These are phyloP conservation scores for Hyparrhenia diplandra DNA, from an alignment of 176 grass and related monocot species.

Conservation along the genomic window DNA sequence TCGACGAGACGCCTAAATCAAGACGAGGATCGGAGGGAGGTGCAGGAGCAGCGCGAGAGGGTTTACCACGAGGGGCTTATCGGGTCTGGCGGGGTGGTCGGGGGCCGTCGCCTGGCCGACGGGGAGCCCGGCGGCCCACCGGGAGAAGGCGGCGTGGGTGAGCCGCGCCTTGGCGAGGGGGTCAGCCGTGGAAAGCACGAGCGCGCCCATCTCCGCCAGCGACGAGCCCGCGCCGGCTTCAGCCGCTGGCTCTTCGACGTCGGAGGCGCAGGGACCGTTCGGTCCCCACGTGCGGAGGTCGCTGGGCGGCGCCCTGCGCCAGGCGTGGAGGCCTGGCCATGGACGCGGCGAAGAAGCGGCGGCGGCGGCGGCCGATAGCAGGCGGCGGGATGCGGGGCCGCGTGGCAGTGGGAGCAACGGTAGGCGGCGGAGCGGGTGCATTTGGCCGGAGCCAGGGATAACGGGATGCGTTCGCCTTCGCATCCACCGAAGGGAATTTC, in stretches of 20 bases:
- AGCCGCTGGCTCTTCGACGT: background rate
- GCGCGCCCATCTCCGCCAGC: constrained; percentile 62
- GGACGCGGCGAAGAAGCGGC: constrained; percentile 35
- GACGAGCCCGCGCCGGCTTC: constrained; percentile 27
- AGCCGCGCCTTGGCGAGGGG: constrained; percentile 63
- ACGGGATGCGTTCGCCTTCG: background rate
- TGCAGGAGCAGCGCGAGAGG: background rate
- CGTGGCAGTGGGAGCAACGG: background rate
- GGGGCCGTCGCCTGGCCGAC: constrained; percentile 44
- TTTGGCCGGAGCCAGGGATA: constrained; percentile 19
- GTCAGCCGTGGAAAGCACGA: constrained; percentile 68
- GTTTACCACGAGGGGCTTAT: constrained; percentile 61
- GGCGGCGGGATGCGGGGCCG: constrained; percentile 2
- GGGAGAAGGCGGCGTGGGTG: constrained; percentile 74
- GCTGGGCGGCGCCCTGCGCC: constrained; percentile 52
- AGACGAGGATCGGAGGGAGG: background rate
- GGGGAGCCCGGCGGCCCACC: constrained; percentile 45
- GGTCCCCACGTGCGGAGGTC: constrained; percentile 70
- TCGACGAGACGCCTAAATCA: constrained; percentile 30
- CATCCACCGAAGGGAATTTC: background rate
- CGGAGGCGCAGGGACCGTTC: constrained; percentile 39
- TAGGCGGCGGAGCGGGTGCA: constrained; percentile 23
- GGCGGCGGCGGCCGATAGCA: constrained; percentile 8
- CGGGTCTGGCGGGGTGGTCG: constrained; percentile 49
- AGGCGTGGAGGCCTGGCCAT: constrained; percentile 67